These are phyloP conservation scores for Rhodotorula diobovata DNA, from an alignment of 768 basidiomycete genomes.

Conservation along the genomic window DNA sequence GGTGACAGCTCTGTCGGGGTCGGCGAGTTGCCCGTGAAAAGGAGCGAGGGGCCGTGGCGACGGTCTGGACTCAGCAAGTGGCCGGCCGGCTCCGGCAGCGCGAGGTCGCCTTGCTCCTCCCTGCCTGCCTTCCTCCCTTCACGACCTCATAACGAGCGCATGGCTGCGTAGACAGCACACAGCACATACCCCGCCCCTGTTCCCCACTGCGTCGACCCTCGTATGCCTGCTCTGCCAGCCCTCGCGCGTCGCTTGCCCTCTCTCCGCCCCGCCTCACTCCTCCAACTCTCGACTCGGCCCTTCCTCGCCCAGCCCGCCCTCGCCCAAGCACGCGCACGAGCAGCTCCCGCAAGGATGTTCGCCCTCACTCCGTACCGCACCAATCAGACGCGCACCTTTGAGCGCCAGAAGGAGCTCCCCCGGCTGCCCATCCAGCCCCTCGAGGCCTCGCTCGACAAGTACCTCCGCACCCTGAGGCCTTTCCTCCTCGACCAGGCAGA, in stretches of 20 bases:
- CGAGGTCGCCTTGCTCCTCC: background rate
- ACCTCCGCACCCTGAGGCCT: slow-evolving; percentile 72
- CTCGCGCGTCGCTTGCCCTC: too few species aligned
- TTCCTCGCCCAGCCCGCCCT: background rate
- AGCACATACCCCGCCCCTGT: too few species aligned
- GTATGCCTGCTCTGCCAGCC: too few species aligned
- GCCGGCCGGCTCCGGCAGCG: too few species aligned
- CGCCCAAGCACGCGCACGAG: background rate
- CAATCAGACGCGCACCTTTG: slow-evolving; percentile 46
- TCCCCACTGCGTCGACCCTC: too few species aligned
- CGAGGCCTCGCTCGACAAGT: slow-evolving; percentile 66
- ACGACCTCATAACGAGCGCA: too few species aligned
- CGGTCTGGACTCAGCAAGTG: too few species aligned
- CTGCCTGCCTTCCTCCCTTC: too few species aligned
- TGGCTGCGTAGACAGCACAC: too few species aligned
- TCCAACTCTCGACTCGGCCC: background rate
- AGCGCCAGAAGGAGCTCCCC: slow-evolving; percentile 52
- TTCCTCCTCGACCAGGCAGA: slow-evolving; percentile 70
- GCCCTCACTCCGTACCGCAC: slow-evolving; percentile 40
- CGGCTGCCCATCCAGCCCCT: slow-evolving; percentile 80
- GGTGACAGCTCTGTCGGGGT: too few species aligned
- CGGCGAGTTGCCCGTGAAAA: background rate
- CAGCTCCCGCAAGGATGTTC: slow-evolving; percentile 42
- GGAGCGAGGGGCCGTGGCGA: too few species aligned
- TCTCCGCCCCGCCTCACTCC: background rate